Base-by-base conservation (phyloP, 768 basidiomycete genomes). In the Suillus lakei region DNA sequence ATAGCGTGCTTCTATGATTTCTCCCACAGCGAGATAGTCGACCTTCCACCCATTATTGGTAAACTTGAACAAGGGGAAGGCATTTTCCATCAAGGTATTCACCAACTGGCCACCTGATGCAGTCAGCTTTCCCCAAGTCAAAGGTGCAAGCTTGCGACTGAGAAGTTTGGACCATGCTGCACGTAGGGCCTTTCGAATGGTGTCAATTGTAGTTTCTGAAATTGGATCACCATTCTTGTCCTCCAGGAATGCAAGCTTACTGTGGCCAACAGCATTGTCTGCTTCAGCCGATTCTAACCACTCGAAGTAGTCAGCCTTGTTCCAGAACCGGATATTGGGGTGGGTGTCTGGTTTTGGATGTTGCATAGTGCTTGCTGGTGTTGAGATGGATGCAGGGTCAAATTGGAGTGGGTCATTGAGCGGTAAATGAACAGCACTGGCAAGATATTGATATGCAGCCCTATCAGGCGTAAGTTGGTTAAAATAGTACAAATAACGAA, bases 41-140 rank as follows among this genome's bases (percentile, higher is more conserved):
- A 64, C 36, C 38, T 67, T 67, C 62, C 66, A 66, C 4, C 65
- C 48, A 44, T 63, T 43, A 13, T 66, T 38, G 13, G 54, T 36
- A 16, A 66, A 62, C 38, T 32, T 63, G 56, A 66, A 59, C 9
- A 66, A 30, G 0, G 55, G 55, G 34, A 38, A 66, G 34, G 58
- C 46, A 5, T 44, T 38, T 30, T 66, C 55, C 46, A 66, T 39
- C 18, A 63, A 44, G 3, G 13, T 26, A 15, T 53, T 56, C 8
- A 66, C 55, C 4, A 51, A 23, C n/a, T 66, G 18, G 23, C 36
- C 18, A 8, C 36, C 44, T 15, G 36, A 53, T 7, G 66, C 44
- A 44, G 48, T 64, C 28, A 63, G 58, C 23, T n/a, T 28, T 48
- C 63, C 63, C 66, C 50, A 67, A 4, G 53, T 43, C 13, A 32